A percentile compares a stretch with the other conserved stretches of the same genome.
Evolutionary conservation across 108 stramenopile genomes (phyloP).

Genomic region (Nannochloropsis granulata): DNA sequence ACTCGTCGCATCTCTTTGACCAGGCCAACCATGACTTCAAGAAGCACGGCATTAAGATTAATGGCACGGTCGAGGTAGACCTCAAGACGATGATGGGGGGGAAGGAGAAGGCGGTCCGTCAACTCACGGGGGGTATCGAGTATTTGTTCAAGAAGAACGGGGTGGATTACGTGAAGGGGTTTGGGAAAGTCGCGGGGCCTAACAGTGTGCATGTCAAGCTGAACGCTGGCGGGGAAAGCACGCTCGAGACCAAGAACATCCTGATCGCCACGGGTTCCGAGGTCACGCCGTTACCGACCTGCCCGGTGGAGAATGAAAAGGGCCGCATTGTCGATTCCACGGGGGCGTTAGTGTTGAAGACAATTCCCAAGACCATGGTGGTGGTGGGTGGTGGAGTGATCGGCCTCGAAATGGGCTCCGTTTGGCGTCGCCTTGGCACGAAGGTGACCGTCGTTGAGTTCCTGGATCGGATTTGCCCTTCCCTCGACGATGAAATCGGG

Average conservation of each 20-base stretch:
- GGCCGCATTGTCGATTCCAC: conserved; percentile 96
- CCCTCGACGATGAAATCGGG: conserved; percentile 83
- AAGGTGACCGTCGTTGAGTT: conserved; percentile 97
- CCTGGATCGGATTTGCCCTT: conserved; percentile 83
- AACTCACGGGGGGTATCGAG: conserved; percentile 97
- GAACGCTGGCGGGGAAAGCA: conserved; percentile 56
- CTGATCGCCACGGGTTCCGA: conserved; percentile 95
- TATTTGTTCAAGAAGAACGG: conserved; percentile 93
- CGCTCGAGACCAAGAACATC: conserved; percentile 82
- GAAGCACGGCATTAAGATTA: conserved; percentile 70
- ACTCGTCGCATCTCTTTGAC: conserved; percentile 81
- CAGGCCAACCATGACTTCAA: conserved; percentile 82
- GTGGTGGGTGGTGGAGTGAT: conserved; percentile 97
- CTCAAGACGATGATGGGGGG: conserved; percentile 70
- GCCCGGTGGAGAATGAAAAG: conserved; percentile 91
- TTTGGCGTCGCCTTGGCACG: conserved; percentile 88
- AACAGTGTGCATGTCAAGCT: conserved; percentile 65
- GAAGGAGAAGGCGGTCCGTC: conserved; percentile 78
- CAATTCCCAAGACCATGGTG: conserved; percentile 73
- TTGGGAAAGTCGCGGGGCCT: conserved; percentile 62
- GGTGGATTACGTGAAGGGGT: conserved; percentile 88
- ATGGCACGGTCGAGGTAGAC: conserved; percentile 62
- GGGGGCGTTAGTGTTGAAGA: conserved; percentile 78
- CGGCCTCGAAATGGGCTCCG: conserved; percentile 98
- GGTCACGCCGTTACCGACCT: conserved; percentile 87